Evolutionary conservation across 2,329 filamentous ascomycete genomes (phyloP).

Genomic region (Grosmannia huntii): DNA sequence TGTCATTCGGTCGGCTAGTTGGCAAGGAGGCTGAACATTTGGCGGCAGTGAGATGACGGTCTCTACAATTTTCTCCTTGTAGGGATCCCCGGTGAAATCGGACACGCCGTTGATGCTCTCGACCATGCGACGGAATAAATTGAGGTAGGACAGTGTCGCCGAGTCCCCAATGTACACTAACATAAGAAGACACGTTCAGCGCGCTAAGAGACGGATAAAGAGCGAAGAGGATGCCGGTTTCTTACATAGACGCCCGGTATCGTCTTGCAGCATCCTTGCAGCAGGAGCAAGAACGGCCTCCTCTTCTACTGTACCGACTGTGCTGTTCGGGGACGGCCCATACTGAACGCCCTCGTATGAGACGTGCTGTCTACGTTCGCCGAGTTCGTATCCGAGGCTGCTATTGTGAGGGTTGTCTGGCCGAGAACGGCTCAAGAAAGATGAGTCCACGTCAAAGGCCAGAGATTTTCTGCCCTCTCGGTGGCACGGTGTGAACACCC

Average conservation of each 20-base stretch:
- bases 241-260: constrained; percentile 42
- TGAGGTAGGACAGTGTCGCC: constrained; percentile 46
- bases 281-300: constrained; percentile 42
- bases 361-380: background rate
- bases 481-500: background rate
- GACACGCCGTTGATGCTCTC: constrained; percentile 40
- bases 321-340: constrained; percentile 23
- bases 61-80: constrained; percentile 44
- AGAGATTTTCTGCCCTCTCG: background rate
- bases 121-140: constrained; percentile 48
- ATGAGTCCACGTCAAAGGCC: background rate
- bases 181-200: background rate
- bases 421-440: background rate
- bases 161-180: constrained; percentile 51
- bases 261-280: constrained; percentile 46
- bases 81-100: constrained; percentile 44
- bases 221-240: background rate
- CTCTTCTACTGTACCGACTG: constrained; percentile 34
- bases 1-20: constrained; percentile 38
- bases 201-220: background rate
- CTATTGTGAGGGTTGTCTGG: background rate
- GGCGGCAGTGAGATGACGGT: constrained; percentile 32
- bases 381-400: background rate
- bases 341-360: constrained; percentile 8
- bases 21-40: constrained; percentile 32